Evolutionary conservation across 192 early-diverging fungal genomes (phyloP).

Genomic region (Haplosporangium gracile): DNA sequence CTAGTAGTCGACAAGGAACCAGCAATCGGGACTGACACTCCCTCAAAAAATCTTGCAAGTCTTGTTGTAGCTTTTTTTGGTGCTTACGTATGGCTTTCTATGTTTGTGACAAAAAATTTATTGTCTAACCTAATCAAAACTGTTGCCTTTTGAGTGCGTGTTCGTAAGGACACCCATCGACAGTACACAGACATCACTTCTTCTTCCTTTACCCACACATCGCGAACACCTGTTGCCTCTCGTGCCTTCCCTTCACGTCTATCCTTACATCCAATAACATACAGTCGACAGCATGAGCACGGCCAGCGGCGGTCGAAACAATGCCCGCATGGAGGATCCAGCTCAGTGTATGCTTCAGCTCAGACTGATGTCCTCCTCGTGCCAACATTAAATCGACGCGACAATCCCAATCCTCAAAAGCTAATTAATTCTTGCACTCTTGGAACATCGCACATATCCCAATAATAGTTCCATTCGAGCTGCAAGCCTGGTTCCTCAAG

Average conservation of each 20-base stretch:
- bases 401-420: not conserved
- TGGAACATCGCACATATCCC: not conserved
- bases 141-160: too few species aligned
- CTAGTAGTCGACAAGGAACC: too few species aligned
- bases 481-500: not conserved
- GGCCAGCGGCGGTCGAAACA: constrained; percentile 7
- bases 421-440: not conserved
- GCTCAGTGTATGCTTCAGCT: not conserved
- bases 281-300: constrained; percentile 24
- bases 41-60: too few species aligned
- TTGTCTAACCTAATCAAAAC: too few species aligned
- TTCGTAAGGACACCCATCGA: too few species aligned
- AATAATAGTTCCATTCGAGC: not conserved
- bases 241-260: not conserved
- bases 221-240: too few species aligned
- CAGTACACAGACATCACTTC: too few species aligned
- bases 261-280: too few species aligned
- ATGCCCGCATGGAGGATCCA: not conserved
- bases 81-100: too few species aligned
- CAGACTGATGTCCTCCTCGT: not conserved
- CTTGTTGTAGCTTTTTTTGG: too few species aligned
- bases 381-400: not conserved
- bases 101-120: too few species aligned
- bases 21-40: too few species aligned
- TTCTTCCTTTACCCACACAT: not conserved